Base-by-base conservation (phyloP, 2,329 filamentous ascomycete species). In the Clonostachys byssicola region DNA sequence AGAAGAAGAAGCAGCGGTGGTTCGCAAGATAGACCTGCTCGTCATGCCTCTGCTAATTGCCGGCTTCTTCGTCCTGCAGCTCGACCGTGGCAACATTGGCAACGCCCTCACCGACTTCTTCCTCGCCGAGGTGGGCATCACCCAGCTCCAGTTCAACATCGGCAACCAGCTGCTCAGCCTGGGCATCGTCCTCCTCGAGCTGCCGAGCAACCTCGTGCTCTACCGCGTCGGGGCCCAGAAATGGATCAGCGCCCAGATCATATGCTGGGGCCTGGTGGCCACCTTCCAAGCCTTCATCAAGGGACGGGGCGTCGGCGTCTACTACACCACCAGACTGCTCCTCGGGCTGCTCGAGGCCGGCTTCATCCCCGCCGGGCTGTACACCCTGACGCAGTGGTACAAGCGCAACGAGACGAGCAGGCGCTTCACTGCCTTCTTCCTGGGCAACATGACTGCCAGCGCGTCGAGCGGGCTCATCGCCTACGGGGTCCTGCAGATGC, bases 321-420 rank as follows among this genome's bases (percentile, higher is more conserved):
- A 80, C 56, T 30, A 30, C 23, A 65, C 69, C 4, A 81, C 82
- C 7, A 75, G 81, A 36, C 84, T 77, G 78, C 89, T 89, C 57
- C 72, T 92, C 1, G 88, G 88, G 20, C 68, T 91, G 18, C 78
- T 78, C n/a, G 89, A 94, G 63, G 82, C 88, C 9, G 88, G 88
- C 8, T 72, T 92, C 0, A 90, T 89, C 59, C 87, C 87, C 0
- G 86, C 85, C 3, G 80, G 91, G 14, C 54, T 51, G 40, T 54
- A 53, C 34, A 52, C 54, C 36, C 50, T 59, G 4, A 55, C 50
- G 42, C 54, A 51, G 41, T 58, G 53, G 51, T 60, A 58, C 35
- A 54, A 47, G 5, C 52, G 49, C 13, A 46, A 46, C 10, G 56
- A 55, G 47, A 46, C 56, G 4, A 47, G 47, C 6, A 54, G 49